Conservation (phyloP, 352 stramenopile species). For the Phytophthora cajani region DNA sequence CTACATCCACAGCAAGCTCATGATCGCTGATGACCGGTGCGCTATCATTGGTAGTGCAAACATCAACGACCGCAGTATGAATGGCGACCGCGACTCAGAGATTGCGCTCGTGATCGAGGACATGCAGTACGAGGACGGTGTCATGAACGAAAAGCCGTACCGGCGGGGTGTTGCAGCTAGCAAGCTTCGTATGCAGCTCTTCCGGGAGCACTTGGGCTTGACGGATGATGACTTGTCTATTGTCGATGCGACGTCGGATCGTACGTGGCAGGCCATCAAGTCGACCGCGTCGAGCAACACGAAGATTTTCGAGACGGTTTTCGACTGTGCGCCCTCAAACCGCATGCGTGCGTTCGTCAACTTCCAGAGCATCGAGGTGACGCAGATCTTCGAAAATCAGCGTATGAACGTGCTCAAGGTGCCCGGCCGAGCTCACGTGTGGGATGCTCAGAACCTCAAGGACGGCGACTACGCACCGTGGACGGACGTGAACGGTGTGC, state of each 20-base stretch:
- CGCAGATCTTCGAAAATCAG: conserved; percentile 90
- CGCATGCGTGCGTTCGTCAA: conserved; percentile 76
- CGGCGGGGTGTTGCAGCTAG: conserved; percentile 67
- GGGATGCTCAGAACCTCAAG: conserved; percentile 80
- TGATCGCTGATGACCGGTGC: conserved; percentile 91
- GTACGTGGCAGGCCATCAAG: conserved; percentile 72
- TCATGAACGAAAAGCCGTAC: conserved; percentile 80
- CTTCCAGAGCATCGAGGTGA: conserved; percentile 83
- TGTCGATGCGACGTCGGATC: conserved; percentile 63
- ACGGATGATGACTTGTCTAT: conserved; percentile 62
- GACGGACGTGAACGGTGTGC: conserved; percentile 88
- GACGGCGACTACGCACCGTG: conserved; percentile 85
- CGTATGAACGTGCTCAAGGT: conserved; percentile 84
- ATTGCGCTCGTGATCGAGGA: conserved; percentile 89
- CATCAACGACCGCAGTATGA: conserved; percentile 96
- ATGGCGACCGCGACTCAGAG: conserved; percentile 90
- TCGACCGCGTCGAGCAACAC: conserved; percentile 68
- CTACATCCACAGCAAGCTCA: conserved; percentile 93
- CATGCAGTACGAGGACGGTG: conserved; percentile 76
- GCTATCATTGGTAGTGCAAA: conserved; percentile 94
- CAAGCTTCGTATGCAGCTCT: conserved; percentile 78
- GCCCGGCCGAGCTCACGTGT: conserved; percentile 65
- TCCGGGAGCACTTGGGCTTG: conserved; percentile 83
- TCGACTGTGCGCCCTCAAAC: conserved; percentile 86
- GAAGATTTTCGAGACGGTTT: conserved; percentile 83